Conservation (phyloP, 306 rosid genomes). For the Malus asiatica region DNA sequence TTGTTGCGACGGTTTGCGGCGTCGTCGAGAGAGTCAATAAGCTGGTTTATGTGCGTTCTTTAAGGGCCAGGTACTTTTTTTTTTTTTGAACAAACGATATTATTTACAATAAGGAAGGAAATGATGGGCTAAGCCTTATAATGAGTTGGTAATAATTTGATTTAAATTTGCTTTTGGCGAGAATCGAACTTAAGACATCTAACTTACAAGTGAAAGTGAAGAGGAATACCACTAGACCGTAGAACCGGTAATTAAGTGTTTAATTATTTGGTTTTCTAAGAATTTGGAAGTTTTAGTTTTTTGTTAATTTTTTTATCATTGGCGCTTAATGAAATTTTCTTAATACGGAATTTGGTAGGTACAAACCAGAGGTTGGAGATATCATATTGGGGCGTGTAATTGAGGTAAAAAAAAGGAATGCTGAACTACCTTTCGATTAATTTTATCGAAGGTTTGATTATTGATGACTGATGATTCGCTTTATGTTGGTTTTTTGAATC, state of each 20-base stretch:
- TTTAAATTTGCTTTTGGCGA: too few relatives aligned
- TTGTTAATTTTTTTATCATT: neutral
- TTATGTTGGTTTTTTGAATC: neutral
- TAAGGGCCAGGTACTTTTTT: constrained; percentile 54
- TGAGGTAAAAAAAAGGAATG: constrained; percentile 43
- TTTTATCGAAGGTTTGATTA: neutral
- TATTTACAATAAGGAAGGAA: too few relatives aligned
- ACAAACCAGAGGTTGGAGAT: constrained; percentile 96
- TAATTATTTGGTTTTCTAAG: neutral
- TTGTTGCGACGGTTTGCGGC: constrained; percentile 78
- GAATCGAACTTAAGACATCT: too few relatives aligned
- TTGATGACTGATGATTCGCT: neutral
- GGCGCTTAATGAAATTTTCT: neutral
- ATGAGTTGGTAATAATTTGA: too few relatives aligned
- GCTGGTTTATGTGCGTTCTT: constrained; percentile 75
- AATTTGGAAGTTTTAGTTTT: too few relatives aligned
- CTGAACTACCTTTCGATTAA: neutral
- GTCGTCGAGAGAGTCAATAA: constrained; percentile 83
- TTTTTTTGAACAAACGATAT: too few relatives aligned
- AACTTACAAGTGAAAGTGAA: too few relatives aligned
- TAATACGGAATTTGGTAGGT: constrained; percentile 29
- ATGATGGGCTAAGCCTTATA: too few relatives aligned
- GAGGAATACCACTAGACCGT: too few relatives aligned
- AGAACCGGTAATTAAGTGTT: neutral
- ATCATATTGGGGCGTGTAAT: constrained; percentile 73